Base-by-base conservation (phyloP, 2,329 filamentous ascomycete genomes). In the Colletotrichum sidae region DNA sequence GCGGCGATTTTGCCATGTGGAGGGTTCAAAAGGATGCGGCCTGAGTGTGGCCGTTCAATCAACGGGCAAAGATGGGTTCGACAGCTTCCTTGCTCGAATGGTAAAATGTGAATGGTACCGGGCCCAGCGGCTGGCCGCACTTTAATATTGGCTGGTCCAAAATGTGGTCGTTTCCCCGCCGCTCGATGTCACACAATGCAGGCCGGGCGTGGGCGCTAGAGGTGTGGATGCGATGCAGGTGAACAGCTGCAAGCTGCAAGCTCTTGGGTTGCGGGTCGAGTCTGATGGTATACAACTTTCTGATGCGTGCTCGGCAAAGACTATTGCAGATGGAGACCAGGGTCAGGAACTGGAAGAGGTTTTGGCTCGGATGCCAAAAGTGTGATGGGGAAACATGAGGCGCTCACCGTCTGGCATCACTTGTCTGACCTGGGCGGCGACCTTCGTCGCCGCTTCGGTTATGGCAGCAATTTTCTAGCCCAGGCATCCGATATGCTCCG, bases 131-230 rank as follows among this genome's bases (percentile, higher is more conserved):
- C 72, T 79, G 83, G 78, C 74, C 73, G 77, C 72, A 75, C 75
- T 76, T 78, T 80, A 78, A 86, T 85, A 87, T 86, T 87, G 84
- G 84, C 78, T 80, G 80, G 74, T 64, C 71, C 65, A 58, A 66
- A 71, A 61, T 72, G 73, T 73, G 74, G 73, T 71, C 71, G 72
- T 75, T 25, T 75, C 77, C 75, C 77, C 75, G 75, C 74, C 76
- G 72, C 72, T 77, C 76, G 74, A 78, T 75, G 77, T 76, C 72
- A 69, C 65, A 69, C 52, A 58, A 61, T 55, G 69, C 70, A 73
- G 66, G 67, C 57, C 60, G 64, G 63, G 70, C 70, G 69, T 69
- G 69, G 69, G 69, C 71, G 72, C 72, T 72, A 71, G 68, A 70
- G 69, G 68, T 66, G 68, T 70, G 69, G 67, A 56, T 68, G 61